Evolutionary conservation across 192 early-diverging fungal genomes (phyloP), one percentile per base, ranked within the genome.

Genomic region (Coemansia sp.): DNA sequence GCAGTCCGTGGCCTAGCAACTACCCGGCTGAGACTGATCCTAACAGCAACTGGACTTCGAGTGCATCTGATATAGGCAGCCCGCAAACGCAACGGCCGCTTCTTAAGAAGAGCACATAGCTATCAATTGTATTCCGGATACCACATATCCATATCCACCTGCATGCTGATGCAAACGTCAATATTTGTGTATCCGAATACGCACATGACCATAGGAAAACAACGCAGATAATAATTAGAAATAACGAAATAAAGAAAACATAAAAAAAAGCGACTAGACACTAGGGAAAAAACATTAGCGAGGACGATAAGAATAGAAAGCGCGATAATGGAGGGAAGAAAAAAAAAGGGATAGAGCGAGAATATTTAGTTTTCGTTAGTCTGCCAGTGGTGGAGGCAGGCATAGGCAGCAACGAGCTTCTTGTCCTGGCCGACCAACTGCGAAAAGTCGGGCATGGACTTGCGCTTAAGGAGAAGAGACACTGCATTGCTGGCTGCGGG

Each of bases 351-450:
- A 24, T n/a, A n/a, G n/a, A 17, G 27, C 22, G 56, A 32, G 22
- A 65, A 2, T 37, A 37, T 29, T 66, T 58, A 27, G 35, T 41
- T 37, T 35, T 63, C 8, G 32, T 40, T 59, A 15, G 45, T 51
- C 41, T 75, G 69, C 78, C 69, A 75, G 43, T 81, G 78, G 53
- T 81, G 65, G 37, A 81, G 66, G 32, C 72, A 81, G 24, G 65
- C 63, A 27, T 75, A 75, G 37, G 67, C 62, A 39, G 57, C 56
- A 15, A 67, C 62, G 17, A 80, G 54, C 41, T 71, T 70, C 45
- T 62, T 67, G 62, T 80, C 78, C 68, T 75, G 24, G 1, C 49
- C 72, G 1, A 62, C 68, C 59, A 80, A 51, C 62, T 62, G 78
- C 38, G 73, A 45, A 49, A 67, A 80, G 53, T 80, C 73, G 6